Percentiles rank a stretch among this genome's conserved stretches.
These are phyloP conservation scores for Botrytis cinerea DNA, from an alignment of 2,329 filamentous ascomycete genomes.

Conservation along the genomic window DNA sequence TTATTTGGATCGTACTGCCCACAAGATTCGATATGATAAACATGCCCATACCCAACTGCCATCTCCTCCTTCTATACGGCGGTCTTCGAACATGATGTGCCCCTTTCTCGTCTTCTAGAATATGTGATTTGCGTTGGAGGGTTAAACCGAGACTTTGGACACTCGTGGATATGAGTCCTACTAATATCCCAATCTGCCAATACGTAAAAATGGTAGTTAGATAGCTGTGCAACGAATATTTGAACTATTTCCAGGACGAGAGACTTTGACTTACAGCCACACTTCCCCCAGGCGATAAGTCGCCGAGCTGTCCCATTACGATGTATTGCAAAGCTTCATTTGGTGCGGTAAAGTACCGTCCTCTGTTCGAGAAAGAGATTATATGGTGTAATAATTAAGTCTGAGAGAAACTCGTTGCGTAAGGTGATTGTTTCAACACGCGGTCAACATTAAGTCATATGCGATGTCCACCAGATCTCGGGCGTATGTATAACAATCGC, in stretches of 20 bases:
- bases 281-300: slow-evolving; percentile 75
- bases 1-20: slow-evolving; percentile 96
- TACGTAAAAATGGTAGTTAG: slow-evolving; percentile 23
- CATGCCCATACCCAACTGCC: slow-evolving; percentile 97
- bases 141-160: slow-evolving; percentile 94
- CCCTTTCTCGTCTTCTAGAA: slow-evolving; percentile 91
- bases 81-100: slow-evolving; percentile 77
- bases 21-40: slow-evolving; percentile 93
- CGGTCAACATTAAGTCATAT: slow-evolving; percentile 25
- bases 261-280: slow-evolving; percentile 61
- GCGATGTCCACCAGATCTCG: slow-evolving; percentile 21
- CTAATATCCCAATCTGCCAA: slow-evolving; percentile 80
- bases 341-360: slow-evolving; percentile 30
- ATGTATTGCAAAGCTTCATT: slow-evolving; percentile 40
- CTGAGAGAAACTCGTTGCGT: slow-evolving; percentile 9
- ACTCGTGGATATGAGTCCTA: slow-evolving; percentile 90
- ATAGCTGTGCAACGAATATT: slow-evolving; percentile 12
- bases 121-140: slow-evolving; percentile 95
- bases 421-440: slow-evolving; percentile 14
- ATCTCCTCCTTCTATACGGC: slow-evolving; percentile 85
- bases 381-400: slow-evolving; percentile 19
- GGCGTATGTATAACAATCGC: slow-evolving; percentile 11
- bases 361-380: slow-evolving; percentile 19
- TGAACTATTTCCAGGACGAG: slow-evolving; percentile 28
- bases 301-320: slow-evolving; percentile 70